Percentiles rank a stretch among this genome's conserved stretches.
phyloP scores from a whole-genome alignment of 2,329 filamentous ascomycete genomes.

The Trichoderma gracile region DNA sequence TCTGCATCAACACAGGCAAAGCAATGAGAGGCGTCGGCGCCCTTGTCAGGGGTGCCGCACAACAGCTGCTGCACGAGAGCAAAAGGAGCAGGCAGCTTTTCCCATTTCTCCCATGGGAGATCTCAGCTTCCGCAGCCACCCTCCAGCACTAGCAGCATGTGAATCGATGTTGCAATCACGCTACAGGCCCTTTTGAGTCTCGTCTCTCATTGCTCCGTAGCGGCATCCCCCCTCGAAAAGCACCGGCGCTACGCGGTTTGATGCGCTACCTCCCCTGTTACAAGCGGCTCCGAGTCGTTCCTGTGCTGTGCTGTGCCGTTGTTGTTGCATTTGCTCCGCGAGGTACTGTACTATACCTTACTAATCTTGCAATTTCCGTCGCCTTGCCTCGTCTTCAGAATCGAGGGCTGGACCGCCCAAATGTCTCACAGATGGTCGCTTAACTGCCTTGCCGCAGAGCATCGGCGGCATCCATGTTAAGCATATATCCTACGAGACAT shows the following conservation, averaged over 20 bases:
- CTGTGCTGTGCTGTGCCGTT: no score
- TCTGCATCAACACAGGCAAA: slow-evolving; percentile 12
- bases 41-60: slow-evolving; percentile 22
- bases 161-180: slow-evolving; percentile 14
- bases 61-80: slow-evolving; percentile 11
- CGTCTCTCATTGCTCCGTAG: slow-evolving; percentile 10
- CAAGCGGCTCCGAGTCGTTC: background rate
- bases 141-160: background rate
- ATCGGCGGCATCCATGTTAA: slow-evolving; percentile 1
- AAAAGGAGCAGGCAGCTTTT: slow-evolving; percentile 15
- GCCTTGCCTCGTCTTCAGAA: slow-evolving; percentile 5
- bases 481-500: slow-evolving; percentile 21
- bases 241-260: background rate
- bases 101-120: slow-evolving; percentile 1
- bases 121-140: slow-evolving; percentile 9
- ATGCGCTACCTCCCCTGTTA: background rate
- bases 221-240: slow-evolving; percentile 2
- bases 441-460: slow-evolving; percentile 7
- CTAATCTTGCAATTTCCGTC: slow-evolving; percentile 16
- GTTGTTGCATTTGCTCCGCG: slow-evolving; percentile 2
- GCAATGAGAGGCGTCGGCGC: slow-evolving; percentile 11
- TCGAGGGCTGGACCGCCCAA: background rate
- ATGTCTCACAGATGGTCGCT: slow-evolving; percentile 19
- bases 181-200: background rate
- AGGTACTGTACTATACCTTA: background rate